Evolutionary conservation across 495 filamentous ascomycete species (phyloP).

Genomic region (Penicillium fimorum): DNA sequence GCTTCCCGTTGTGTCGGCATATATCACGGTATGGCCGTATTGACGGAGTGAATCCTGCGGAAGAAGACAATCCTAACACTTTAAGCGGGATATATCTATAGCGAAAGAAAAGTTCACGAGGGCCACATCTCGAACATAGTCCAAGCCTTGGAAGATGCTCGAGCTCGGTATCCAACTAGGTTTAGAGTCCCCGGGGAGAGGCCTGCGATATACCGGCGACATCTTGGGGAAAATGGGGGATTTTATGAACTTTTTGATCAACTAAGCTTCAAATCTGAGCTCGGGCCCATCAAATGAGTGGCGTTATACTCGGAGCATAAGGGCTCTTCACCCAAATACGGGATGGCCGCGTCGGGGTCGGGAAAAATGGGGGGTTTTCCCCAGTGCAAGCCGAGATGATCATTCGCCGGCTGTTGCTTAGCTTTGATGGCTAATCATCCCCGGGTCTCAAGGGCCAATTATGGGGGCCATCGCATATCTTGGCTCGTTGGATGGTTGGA

Average conservation of each 20-base stretch:
- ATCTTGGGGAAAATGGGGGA: slow-evolving; percentile 20
- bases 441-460: background rate
- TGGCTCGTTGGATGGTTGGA: background rate
- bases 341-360: background rate
- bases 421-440: background rate
- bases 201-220: slow-evolving; percentile 17
- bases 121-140: slow-evolving; percentile 13
- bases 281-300: background rate
- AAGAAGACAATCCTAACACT: slow-evolving; percentile 18
- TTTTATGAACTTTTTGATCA: background rate
- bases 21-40: background rate
- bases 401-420: slow-evolving; percentile 18
- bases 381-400: slow-evolving; percentile 16
- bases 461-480: background rate
- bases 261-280: background rate
- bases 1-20: slow-evolving; percentile 22
- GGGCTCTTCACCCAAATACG: background rate
- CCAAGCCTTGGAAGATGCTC: slow-evolving; percentile 5
- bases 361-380: slow-evolving; percentile 17
- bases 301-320: background rate
- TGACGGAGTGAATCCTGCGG: background rate
- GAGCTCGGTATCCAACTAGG: background rate
- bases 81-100: slow-evolving; percentile 1
- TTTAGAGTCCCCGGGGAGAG: slow-evolving; percentile 27
- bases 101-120: background rate